Percentiles rank a stretch among this genome's conserved stretches.
phyloP scores from a whole-genome alignment of 331 rosid species.

The Pyrus hybrid region DNA sequence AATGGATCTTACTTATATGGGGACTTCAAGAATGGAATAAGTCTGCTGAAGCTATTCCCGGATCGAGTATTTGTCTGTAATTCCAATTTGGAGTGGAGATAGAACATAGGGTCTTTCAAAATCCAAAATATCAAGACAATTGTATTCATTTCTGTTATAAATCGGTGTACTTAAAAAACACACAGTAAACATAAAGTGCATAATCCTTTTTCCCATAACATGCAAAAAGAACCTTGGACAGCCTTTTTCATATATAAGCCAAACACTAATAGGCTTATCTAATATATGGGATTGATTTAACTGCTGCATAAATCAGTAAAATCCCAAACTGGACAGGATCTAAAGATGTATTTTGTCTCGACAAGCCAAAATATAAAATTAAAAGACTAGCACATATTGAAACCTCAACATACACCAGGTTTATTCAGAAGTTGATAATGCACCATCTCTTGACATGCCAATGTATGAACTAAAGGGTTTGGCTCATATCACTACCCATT shows the following conservation, averaged over 20 bases:
- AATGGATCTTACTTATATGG: slow-evolving; percentile 62
- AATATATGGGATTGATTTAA: neutral
- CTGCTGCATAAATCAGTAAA: neutral
- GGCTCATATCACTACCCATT: neutral
- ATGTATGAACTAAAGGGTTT: neutral
- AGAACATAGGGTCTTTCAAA: neutral
- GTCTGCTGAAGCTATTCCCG: slow-evolving; percentile 73
- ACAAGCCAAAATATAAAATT: neutral
- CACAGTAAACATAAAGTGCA: neutral
- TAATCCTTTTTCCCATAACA: neutral
- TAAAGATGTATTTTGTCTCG: neutral
- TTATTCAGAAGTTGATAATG: neutral
- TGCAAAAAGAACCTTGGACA: neutral
- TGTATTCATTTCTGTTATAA: neutral
- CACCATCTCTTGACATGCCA: neutral
- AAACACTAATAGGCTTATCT: neutral
- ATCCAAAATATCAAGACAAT: neutral
- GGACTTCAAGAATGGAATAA: slow-evolving; percentile 67
- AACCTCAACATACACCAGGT: neutral
- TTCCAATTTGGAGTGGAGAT: slow-evolving; percentile 7
- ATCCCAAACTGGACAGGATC: neutral
- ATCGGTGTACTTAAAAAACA: neutral
- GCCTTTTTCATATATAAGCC: neutral
- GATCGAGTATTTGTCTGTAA: slow-evolving; percentile 53
- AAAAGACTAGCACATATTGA: neutral